Evolutionary conservation across 1,139 yeast genomes (phyloP).

Genomic region (Scheffersomyces illinoinensis): DNA sequence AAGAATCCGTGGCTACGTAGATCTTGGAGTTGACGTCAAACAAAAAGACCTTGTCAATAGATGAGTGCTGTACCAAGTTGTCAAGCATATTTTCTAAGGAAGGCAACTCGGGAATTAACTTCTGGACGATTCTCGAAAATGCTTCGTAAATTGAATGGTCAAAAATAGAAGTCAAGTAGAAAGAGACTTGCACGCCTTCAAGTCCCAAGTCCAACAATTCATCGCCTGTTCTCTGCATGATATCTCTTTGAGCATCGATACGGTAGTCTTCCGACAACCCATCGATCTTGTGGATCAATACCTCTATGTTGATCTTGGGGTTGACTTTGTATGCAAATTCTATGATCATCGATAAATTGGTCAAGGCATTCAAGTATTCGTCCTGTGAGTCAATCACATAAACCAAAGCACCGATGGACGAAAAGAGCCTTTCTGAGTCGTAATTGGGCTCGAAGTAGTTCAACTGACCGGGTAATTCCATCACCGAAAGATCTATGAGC

Average conservation of each 20-base stretch:
- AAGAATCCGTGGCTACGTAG: constrained; percentile 93
- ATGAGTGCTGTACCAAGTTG: constrained; percentile 83
- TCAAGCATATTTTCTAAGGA: constrained; percentile 87
- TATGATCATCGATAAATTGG: constrained; percentile 84
- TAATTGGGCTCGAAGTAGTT: constrained; percentile 84
- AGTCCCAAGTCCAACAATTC: constrained; percentile 86
- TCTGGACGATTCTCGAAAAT: constrained; percentile 88
- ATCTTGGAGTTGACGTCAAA: constrained; percentile 94
- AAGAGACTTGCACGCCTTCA: constrained; percentile 88
- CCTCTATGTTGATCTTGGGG: constrained; percentile 86
- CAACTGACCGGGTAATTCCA: constrained; percentile 94
- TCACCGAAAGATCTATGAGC: constrained; percentile 83
- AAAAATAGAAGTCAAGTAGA: constrained; percentile 88
- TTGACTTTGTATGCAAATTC: constrained; percentile 86
- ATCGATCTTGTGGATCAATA: constrained; percentile 91
- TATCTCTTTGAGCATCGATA: constrained; percentile 92
- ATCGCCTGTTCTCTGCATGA: constrained; percentile 94
- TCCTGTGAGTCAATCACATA: constrained; percentile 95
- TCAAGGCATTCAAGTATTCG: constrained; percentile 88
- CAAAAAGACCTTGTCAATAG: constrained; percentile 87
- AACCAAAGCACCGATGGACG: constrained; percentile 88
- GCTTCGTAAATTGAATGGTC: constrained; percentile 97
- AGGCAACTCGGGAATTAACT: constrained; percentile 85
- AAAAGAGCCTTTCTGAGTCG: constrained; percentile 75
- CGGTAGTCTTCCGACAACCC: constrained; percentile 93